Evolutionary conservation across 2,329 filamentous ascomycete genomes (phyloP).

Genomic region (Talaromyces sp.): DNA sequence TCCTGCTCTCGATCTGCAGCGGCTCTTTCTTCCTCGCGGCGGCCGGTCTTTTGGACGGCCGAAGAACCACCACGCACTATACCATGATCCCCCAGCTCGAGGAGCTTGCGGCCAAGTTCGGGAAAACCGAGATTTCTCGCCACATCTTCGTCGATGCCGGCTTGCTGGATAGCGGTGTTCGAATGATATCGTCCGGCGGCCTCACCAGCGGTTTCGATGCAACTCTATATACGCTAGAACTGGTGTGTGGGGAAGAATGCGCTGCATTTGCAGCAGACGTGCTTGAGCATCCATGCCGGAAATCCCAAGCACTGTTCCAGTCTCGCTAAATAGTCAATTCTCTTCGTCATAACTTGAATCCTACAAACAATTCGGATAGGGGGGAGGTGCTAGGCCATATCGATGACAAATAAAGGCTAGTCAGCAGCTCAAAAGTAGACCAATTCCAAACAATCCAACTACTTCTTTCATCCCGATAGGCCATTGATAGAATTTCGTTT

Average conservation of each 20-base stretch:
- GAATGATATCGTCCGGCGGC: constrained; percentile 4
- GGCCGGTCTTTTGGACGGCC: constrained; percentile 1
- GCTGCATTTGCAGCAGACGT: neutral
- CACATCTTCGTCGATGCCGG: constrained; percentile 5
- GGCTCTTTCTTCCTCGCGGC: constrained; percentile 7
- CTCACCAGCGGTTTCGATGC: constrained; percentile 7
- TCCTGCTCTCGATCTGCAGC: constrained; percentile 6
- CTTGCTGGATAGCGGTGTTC: constrained; percentile 2
- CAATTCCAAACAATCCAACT: neutral
- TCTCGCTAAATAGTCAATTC: neutral
- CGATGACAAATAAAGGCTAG: neutral
- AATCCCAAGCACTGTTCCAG: neutral
- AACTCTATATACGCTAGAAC: constrained; percentile 1
- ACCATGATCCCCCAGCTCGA: constrained; percentile 1
- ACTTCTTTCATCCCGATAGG: neutral
- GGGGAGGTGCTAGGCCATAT: neutral
- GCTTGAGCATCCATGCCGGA: neutral
- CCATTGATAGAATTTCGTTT: neutral
- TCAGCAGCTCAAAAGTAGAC: neutral
- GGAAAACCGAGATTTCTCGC: neutral
- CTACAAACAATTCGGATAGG: neutral
- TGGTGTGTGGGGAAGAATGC: neutral
- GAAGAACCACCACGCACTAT: constrained; percentile 3
- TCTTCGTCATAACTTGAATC: neutral
- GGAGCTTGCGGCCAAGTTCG: neutral